Base-by-base conservation (phyloP, 768 basidiomycete species). In the Tricholoma bakamatsutake region DNA sequence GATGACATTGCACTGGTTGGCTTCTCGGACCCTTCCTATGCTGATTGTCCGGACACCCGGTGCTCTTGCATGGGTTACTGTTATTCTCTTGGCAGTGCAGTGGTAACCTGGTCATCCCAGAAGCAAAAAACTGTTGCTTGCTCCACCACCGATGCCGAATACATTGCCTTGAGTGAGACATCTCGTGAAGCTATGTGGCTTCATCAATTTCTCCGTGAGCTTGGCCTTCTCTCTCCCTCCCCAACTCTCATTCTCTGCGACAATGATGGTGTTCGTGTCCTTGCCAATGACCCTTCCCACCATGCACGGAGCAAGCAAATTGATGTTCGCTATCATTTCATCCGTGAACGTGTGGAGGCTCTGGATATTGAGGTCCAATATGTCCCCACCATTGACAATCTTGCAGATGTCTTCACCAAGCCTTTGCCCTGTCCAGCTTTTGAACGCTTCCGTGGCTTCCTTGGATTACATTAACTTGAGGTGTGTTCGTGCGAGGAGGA, bases 291-390 rank as follows among this genome's bases (percentile, higher is more conserved):
- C 50, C 63, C 71, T 0, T 51, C 59, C 5, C 62, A 62, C 54
- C 73, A 76, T 48, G 39, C 57, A 0, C 57, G 69, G 17, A 62
- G 67, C 5, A 76, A 75, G 56, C 77, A 78, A 59, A 71, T 78
- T 43, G 67, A 74, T 21, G 61, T 76, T 15, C 56, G 64, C 6
- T 69, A 73, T 50, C 72, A 78, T 54, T 71, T 66, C 51, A 52
- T 75, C 15, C 60, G 68, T 1, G 66, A 34, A 34, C 10, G 8
- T 11, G 10, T 34, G 21, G 21, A 24, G 21, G 34, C 34, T 34
- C 34, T 34, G 7, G 34, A 34, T 34, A 11, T 34, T 34, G 34
- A 34, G 34, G 34, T 34, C 34, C 34, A 34, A 11, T 34, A 34
- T 34, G 10, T 34, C 34, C 34, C 34, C 10, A 34, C 34, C 1